phyloP scores from a whole-genome alignment of 345 rosid genomes.

The Laguncularia racemosa region DNA sequence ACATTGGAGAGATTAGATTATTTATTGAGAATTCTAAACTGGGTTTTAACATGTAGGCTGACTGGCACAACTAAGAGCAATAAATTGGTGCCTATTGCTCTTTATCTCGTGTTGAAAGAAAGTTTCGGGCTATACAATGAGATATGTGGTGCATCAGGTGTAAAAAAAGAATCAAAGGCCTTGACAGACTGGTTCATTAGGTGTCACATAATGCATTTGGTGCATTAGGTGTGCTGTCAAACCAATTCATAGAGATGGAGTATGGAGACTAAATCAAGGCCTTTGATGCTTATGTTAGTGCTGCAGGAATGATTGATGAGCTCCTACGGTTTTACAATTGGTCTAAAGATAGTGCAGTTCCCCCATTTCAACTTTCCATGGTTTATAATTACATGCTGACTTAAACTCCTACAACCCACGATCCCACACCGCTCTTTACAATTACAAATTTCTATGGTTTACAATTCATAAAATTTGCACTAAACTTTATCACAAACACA shows the following conservation, averaged over 20 bases:
- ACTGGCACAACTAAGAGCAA: slow-evolving; percentile 59
- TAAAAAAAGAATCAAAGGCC: too few relatives aligned
- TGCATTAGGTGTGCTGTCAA: slow-evolving; percentile 61
- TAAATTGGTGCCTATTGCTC: slow-evolving; percentile 54
- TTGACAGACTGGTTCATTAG: too few relatives aligned
- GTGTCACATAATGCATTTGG: too few relatives aligned
- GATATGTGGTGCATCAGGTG: too few relatives aligned
- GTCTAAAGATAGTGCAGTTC: slow-evolving; percentile 89
- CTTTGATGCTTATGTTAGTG: slow-evolving; percentile 58
- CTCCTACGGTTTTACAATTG: slow-evolving; percentile 56
- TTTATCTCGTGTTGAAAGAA: slow-evolving; percentile 66
- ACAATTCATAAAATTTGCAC: too few relatives aligned
- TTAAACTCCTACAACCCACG: too few relatives aligned
- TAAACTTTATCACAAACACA: too few relatives aligned
- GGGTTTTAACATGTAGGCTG: slow-evolving; percentile 54
- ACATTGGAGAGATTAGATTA: slow-evolving; percentile 52
- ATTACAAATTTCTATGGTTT: too few relatives aligned
- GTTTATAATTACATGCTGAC: too few relatives aligned
- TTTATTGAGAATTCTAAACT: too few relatives aligned
- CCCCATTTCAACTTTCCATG: too few relatives aligned
- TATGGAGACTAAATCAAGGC: slow-evolving; percentile 63
- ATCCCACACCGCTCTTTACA: too few relatives aligned
- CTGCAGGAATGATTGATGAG: slow-evolving; percentile 76
- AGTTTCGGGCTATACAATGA: slow-evolving; percentile 73
- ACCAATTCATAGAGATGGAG: slow-evolving; percentile 69